These are phyloP conservation scores for Citrullus colocynthis DNA, from an alignment of 306 rosid genomes.

Conservation along the genomic window DNA sequence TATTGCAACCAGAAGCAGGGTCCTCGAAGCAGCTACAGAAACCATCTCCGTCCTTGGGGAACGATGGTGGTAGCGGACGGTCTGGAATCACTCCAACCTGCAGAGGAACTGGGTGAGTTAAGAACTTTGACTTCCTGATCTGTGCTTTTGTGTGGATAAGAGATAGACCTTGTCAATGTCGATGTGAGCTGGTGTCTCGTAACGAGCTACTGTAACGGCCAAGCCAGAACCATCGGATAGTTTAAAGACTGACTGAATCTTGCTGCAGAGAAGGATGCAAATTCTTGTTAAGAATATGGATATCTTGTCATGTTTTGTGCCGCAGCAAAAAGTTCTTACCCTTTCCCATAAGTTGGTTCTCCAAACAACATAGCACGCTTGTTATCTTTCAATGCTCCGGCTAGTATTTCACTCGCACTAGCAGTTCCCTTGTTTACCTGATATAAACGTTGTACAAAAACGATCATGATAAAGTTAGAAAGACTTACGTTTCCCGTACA, in stretches of 20 bases:
- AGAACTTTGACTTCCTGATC: not conserved
- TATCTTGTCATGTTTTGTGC: not conserved
- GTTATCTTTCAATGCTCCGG: constrained; percentile 91
- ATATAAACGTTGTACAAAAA: not conserved
- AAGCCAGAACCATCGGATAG: constrained; percentile 94
- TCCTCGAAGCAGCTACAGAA: constrained; percentile 83
- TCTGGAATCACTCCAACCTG: constrained; percentile 94
- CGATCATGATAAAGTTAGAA: not conserved
- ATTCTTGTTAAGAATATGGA: constrained; percentile 15
- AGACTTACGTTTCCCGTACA: not conserved
- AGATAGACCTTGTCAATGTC: constrained; percentile 68
- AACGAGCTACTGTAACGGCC: constrained; percentile 92
- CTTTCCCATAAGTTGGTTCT: constrained; percentile 93
- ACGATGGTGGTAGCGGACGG: constrained; percentile 68
- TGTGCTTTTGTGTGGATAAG: not conserved
- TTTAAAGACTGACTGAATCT: constrained; percentile 89
- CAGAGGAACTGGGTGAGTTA: not conserved
- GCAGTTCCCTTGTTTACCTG: constrained; percentile 99
- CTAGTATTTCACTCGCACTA: constrained; percentile 96
- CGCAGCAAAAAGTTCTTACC: constrained; percentile 37
- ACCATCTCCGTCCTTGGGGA: constrained; percentile 76
- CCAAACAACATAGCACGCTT: constrained; percentile 84
- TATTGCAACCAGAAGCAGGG: constrained; percentile 68
- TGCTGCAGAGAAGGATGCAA: constrained; percentile 36
- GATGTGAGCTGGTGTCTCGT: constrained; percentile 83